Conservation (phyloP, 2,329 filamentous ascomycete species). For the Cladosporium sp. region DNA sequence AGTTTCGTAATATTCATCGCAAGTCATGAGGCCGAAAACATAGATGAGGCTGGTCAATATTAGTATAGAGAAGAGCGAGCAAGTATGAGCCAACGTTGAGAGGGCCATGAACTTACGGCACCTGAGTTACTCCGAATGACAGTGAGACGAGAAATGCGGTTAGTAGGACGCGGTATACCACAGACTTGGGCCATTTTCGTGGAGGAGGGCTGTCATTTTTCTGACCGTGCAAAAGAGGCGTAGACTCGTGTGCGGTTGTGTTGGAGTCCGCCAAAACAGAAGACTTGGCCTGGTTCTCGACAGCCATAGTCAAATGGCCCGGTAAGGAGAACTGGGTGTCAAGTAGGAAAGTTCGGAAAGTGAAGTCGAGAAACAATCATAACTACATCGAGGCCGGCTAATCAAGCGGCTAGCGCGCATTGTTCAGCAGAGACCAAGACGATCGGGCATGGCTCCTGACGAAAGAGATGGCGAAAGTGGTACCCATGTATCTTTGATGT, state of each 20-base stretch:
- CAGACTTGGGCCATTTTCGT: slow-evolving; percentile 22
- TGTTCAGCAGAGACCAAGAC: background rate
- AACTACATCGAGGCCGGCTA: background rate
- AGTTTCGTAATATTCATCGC: slow-evolving; percentile 61
- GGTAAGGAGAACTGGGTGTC: background rate
- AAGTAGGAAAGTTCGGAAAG: background rate
- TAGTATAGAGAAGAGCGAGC: background rate
- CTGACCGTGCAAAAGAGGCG: slow-evolving; percentile 1
- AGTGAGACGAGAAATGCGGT: slow-evolving; percentile 57
- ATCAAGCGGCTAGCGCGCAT: slow-evolving; percentile 3
- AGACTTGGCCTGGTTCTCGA: background rate
- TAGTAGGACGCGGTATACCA: slow-evolving; percentile 47
- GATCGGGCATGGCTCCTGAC: too few relatives aligned
- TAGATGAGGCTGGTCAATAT: slow-evolving; percentile 44
- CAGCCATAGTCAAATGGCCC: background rate
- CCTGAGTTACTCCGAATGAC: slow-evolving; percentile 48
- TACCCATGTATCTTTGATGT: background rate
- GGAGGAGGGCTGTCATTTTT: background rate
- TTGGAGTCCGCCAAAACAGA: background rate
- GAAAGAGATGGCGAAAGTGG: background rate
- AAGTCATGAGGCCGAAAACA: slow-evolving; percentile 67
- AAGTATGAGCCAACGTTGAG: background rate
- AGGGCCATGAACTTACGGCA: slow-evolving; percentile 28
- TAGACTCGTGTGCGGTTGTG: slow-evolving; percentile 1
- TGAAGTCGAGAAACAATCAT: background rate